Percentiles rank a stretch among this genome's conserved stretches.
Conservation (phyloP, 164 flowering plant genomes). For the Euptelea pleiosperma region DNA sequence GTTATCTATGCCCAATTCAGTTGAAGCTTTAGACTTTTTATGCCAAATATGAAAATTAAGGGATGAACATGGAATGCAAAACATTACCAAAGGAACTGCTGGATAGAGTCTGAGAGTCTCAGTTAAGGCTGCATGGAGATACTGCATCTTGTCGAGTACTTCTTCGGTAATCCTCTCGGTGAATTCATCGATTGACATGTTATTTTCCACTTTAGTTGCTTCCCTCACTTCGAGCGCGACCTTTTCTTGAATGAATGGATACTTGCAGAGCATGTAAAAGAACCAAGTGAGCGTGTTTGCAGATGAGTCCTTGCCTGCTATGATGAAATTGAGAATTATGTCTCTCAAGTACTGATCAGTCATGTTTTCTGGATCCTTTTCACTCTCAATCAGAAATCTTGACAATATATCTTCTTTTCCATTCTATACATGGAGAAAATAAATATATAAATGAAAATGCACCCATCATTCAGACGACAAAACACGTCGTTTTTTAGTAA, state of each 20-base stretch:
- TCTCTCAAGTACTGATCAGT: slow-evolving; percentile 57
- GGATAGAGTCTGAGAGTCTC: slow-evolving; percentile 90
- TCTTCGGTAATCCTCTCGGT: slow-evolving; percentile 46
- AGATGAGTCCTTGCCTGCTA: slow-evolving; percentile 65
- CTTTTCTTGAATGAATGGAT: slow-evolving; percentile 59
- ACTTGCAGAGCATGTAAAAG: slow-evolving; percentile 59
- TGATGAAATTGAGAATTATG: slow-evolving; percentile 51
- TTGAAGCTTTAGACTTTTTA: no score
- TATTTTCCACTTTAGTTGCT: neutral
- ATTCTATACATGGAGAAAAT: slow-evolving; percentile 18
- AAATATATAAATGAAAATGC: neutral
- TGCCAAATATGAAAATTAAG: no score
- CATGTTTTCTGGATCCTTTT: slow-evolving; percentile 47
- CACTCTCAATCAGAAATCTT: slow-evolving; percentile 50
- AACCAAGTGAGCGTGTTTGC: slow-evolving; percentile 71
- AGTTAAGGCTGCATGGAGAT: slow-evolving; percentile 76
- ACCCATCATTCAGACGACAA: no score
- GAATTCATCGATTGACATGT: slow-evolving; percentile 25
- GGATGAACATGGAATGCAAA: no score
- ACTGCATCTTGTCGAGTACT: slow-evolving; percentile 67
- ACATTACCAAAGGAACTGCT: slow-evolving; percentile 75
- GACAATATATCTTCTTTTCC: slow-evolving; percentile 59
- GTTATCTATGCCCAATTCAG: neutral
- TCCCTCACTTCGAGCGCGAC: slow-evolving; percentile 44
- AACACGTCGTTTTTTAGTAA: neutral